Evolutionary conservation across 176 grass and related monocot genomes (phyloP), one percentile per base, ranked within the genome.

Genomic region (Echinochloa phyllopogon): DNA sequence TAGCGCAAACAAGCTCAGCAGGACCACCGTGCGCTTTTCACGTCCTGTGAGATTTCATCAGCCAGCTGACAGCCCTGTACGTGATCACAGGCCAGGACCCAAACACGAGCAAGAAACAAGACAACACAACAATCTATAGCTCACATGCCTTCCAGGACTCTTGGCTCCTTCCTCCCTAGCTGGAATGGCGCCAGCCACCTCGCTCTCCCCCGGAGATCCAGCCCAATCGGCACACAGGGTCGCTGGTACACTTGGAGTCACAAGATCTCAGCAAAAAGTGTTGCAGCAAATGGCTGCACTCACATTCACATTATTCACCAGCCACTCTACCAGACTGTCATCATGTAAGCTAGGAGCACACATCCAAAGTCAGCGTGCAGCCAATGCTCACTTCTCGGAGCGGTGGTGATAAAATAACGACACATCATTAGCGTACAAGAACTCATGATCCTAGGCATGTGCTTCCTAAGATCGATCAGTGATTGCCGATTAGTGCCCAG

Each of bases 141-240:
- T 94, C 92, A 90, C 86, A 86, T 90, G 91, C 50, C 53, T 52
- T 84, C 78, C 80, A 55, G 71, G 80, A 55, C 72, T 40, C 79
- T 88, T 91, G 88, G 82, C 62, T 67, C 83, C 79, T 84, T 81
- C 72, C 64, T 84, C 39, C 82, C 6, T 67, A 55, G 56, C 6
- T 67, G 62, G 56, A 65, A 51, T 23, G 61, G 61, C 9, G 63
- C 64, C 78, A 85, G 37, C 76, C 53, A 86, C 79, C 68, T 27
- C 44, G 80, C 18, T 27, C 44, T 83, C 18, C 72, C 29, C 72
- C 18, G 9, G 49, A 75, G 69, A 79, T 82, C 14, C 67, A 76
- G 38, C 78, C 82, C 88, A 63, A 50, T 36, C 63, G 42, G 27
- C 38, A 69, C 72, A 81, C 82, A 50, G 44, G 41, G 20, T 72